Evolutionary conservation across 1,284 basidiomycete genomes (phyloP).

Genomic region (Irpex sp.): DNA sequence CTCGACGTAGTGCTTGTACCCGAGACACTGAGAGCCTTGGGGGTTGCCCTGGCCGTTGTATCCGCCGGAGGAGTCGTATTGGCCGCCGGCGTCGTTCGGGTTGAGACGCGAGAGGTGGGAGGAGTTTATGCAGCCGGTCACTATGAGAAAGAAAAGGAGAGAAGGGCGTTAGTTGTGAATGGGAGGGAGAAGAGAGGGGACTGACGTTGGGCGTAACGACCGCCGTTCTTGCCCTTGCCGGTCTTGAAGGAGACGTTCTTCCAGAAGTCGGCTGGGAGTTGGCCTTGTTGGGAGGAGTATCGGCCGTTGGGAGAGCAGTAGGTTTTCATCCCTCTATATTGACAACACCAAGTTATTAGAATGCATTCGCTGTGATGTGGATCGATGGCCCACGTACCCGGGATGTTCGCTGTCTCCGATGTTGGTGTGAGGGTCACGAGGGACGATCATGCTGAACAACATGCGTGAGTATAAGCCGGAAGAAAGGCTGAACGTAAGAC

Average conservation of each 20-base stretch:
- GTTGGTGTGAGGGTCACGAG: slow-evolving; percentile 40
- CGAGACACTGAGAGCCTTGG: slow-evolving; percentile 40
- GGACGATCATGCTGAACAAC: slow-evolving; percentile 14
- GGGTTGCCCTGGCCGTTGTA: slow-evolving; percentile 42
- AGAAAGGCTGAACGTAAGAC: slow-evolving; percentile 11
- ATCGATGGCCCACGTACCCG: not conserved
- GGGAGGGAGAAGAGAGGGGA: not conserved
- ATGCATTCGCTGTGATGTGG: not conserved
- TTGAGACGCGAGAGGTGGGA: slow-evolving; percentile 37
- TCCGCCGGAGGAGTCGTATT: slow-evolving; percentile 52
- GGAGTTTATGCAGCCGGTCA: slow-evolving; percentile 48
- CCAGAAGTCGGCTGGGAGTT: slow-evolving; percentile 43
- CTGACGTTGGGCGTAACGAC: slow-evolving; percentile 38
- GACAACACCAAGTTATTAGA: not conserved
- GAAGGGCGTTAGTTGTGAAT: not conserved
- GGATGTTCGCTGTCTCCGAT: slow-evolving; percentile 50
- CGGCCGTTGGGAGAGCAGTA: slow-evolving; percentile 41
- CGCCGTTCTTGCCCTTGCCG: slow-evolving; percentile 36
- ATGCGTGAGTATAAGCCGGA: not conserved
- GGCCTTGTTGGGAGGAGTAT: slow-evolving; percentile 36
- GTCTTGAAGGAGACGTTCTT: slow-evolving; percentile 38
- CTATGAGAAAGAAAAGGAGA: slow-evolving; percentile 21
- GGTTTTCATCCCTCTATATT: slow-evolving; percentile 37
- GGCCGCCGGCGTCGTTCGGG: slow-evolving; percentile 41
- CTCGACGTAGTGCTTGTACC: slow-evolving; percentile 50